Conservation (phyloP, 2,329 filamentous ascomycete species). For the Paraphaeosphaeria sporulosa region DNA sequence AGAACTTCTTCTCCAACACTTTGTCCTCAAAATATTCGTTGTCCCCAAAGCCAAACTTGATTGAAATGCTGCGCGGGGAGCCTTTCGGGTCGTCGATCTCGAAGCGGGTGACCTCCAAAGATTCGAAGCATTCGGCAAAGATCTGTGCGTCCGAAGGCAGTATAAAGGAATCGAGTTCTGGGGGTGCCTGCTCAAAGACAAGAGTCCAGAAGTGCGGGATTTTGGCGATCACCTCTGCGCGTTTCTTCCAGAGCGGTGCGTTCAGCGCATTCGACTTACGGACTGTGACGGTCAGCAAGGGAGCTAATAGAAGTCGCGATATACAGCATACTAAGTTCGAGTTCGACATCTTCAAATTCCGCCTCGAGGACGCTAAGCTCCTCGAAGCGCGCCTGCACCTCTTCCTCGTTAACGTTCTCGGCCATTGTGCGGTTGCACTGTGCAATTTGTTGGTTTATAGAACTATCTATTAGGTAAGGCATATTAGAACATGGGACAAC, state of each 20-base stretch:
- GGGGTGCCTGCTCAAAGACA: constrained; percentile 85
- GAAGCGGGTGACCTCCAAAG: constrained; percentile 78
- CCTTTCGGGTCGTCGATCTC: constrained; percentile 73
- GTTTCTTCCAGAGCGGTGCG: constrained; percentile 77
- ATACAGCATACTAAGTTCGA: constrained; percentile 72
- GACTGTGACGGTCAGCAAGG: constrained; percentile 58
- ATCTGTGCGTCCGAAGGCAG: constrained; percentile 79
- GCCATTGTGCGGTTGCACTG: constrained; percentile 31
- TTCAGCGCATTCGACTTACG: constrained; percentile 75
- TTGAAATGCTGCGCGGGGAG: constrained; percentile 78
- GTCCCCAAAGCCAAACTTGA: constrained; percentile 76
- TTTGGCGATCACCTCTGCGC: constrained; percentile 71
- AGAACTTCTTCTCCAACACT: constrained; percentile 89
- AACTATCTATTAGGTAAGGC: constrained; percentile 25
- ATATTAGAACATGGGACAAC: constrained; percentile 19
- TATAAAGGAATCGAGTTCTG: constrained; percentile 87
- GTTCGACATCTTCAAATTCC: constrained; percentile 83
- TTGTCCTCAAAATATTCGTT: constrained; percentile 85
- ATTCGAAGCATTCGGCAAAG: constrained; percentile 72
- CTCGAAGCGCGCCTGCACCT: constrained; percentile 63
- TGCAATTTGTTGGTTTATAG: constrained; percentile 10
- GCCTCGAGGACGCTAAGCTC: constrained; percentile 81
- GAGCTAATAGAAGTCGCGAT: constrained; percentile 1
- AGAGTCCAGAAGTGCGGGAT: constrained; percentile 95
- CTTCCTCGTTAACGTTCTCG: constrained; percentile 30